Evolutionary conservation across 1,284 basidiomycete genomes (phyloP).

Genomic region (Puccinia hordei): DNA sequence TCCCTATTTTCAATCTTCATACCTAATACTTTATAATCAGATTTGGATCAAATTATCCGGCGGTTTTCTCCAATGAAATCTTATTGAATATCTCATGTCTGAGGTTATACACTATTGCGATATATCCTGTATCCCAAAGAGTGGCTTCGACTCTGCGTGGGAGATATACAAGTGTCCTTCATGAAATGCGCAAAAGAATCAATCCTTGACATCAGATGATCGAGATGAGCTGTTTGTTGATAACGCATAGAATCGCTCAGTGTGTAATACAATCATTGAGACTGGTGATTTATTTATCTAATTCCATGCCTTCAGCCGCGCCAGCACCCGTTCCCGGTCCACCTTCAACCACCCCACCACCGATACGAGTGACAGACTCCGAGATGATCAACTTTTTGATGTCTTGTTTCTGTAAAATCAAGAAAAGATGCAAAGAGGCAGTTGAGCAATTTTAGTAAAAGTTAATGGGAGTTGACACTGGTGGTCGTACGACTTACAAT

Average conservation of each 20-base stretch:
- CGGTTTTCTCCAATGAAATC: no score
- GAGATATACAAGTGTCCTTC: background rate
- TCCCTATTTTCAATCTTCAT: background rate
- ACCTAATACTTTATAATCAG: background rate
- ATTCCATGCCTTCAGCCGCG: conserved; percentile 37
- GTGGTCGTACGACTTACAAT: conserved; percentile 27
- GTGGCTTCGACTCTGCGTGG: conserved; percentile 43
- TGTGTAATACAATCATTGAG: conserved; percentile 18
- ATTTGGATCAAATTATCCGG: conserved; percentile 31
- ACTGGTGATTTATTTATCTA: conserved; percentile 38
- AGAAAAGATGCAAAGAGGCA: background rate
- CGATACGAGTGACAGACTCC: conserved; percentile 41
- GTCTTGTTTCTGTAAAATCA: conserved; percentile 44
- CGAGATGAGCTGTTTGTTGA: conserved; percentile 65
- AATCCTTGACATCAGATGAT: conserved; percentile 60
- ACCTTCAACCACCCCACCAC: conserved; percentile 26
- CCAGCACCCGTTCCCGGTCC: conserved; percentile 26
- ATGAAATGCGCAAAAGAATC: conserved; percentile 20
- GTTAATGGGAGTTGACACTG: background rate
- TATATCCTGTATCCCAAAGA: background rate
- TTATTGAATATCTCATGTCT: no score
- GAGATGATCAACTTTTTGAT: conserved; percentile 46
- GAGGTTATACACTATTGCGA: no score
- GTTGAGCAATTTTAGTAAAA: background rate
- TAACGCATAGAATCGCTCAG: conserved; percentile 60